Percentiles rank a stretch among this genome's conserved stretches.
These are phyloP conservation scores for Penicillium lagena DNA, from an alignment of 495 filamentous ascomycete genomes.

Conservation along the genomic window DNA sequence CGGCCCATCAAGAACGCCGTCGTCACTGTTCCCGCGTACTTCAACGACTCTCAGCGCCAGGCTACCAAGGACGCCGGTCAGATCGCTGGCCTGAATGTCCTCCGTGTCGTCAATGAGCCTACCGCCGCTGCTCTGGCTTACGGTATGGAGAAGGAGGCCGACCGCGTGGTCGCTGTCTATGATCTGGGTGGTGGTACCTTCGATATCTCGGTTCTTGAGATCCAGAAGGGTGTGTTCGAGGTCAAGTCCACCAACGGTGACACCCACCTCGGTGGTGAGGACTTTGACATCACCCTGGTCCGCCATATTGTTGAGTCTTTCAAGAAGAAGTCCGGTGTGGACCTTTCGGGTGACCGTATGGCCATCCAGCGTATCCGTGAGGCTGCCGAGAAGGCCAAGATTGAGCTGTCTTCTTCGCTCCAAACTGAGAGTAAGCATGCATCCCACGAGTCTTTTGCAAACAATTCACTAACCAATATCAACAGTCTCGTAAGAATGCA, in stretches of 20 bases:
- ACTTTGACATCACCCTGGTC: conserved; percentile 95
- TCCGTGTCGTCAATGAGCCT: conserved; percentile 95
- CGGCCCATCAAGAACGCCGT: conserved; percentile 91
- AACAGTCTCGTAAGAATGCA: no score
- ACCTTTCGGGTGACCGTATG: conserved; percentile 92
- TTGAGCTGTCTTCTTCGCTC: conserved; percentile 91
- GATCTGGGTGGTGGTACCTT: conserved; percentile 98
- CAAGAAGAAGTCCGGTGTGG: conserved; percentile 91
- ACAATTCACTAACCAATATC: no score
- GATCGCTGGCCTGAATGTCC: conserved; percentile 90
- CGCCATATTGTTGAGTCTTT: conserved; percentile 92
- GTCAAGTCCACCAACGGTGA: conserved; percentile 99
- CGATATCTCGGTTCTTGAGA: conserved; percentile 96
- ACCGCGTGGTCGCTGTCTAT: conserved; percentile 90
- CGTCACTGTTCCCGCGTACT: conserved; percentile 94
- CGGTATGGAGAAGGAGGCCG: conserved; percentile 87
- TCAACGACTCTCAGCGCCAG: conserved; percentile 97
- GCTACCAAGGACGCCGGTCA: conserved; percentile 97
- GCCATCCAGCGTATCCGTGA: conserved; percentile 98
- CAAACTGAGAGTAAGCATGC: conserved; percentile 86
- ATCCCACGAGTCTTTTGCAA: neutral
- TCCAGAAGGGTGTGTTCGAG: conserved; percentile 97
- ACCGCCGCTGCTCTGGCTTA: conserved; percentile 94
- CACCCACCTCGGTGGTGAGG: conserved; percentile 95
- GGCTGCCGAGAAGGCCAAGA: conserved; percentile 99